Evolutionary conservation across 139 green algal species (phyloP).

Genomic region (Micractinium conductrix): DNA sequence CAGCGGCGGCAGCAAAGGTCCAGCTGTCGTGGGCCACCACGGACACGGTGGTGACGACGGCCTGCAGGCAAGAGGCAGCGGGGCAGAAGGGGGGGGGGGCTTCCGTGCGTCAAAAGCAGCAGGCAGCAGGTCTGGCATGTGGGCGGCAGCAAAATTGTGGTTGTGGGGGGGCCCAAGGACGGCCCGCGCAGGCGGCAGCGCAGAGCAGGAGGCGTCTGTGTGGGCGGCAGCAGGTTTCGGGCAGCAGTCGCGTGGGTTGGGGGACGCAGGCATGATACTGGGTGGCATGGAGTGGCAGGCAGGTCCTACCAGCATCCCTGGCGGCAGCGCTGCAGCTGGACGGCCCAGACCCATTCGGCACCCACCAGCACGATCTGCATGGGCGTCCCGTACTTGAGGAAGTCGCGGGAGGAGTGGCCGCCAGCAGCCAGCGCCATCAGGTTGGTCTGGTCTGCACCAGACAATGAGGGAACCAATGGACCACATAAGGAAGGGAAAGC

Average conservation of each 20-base stretch:
- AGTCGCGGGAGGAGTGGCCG: conserved; percentile 67
- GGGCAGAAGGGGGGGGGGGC: too few relatives aligned
- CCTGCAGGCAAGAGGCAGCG: neutral
- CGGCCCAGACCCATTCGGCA: neutral
- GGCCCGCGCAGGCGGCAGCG: neutral
- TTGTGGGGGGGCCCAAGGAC: too few relatives aligned
- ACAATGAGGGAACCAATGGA: too few relatives aligned
- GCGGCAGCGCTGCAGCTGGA: neutral
- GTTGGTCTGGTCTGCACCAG: conserved; percentile 61
- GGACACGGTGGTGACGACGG: too few relatives aligned
- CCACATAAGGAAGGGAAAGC: neutral
- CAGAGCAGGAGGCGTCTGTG: too few relatives aligned
- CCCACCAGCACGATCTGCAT: conserved; percentile 30
- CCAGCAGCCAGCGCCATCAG: conserved; percentile 74
- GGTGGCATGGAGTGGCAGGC: neutral
- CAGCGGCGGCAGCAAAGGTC: neutral
- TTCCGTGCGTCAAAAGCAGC: too few relatives aligned
- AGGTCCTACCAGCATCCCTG: neutral
- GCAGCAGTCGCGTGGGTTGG: neutral
- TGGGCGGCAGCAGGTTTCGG: neutral
- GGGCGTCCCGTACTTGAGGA: conserved; percentile 52
- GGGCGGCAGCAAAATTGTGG: too few relatives aligned
- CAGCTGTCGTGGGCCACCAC: too few relatives aligned
- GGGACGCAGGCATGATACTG: neutral
- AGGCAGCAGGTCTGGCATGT: too few relatives aligned